These are phyloP conservation scores for Trypanosoma melophagium DNA, from an alignment of 208 protist species.

Conservation along the genomic window DNA sequence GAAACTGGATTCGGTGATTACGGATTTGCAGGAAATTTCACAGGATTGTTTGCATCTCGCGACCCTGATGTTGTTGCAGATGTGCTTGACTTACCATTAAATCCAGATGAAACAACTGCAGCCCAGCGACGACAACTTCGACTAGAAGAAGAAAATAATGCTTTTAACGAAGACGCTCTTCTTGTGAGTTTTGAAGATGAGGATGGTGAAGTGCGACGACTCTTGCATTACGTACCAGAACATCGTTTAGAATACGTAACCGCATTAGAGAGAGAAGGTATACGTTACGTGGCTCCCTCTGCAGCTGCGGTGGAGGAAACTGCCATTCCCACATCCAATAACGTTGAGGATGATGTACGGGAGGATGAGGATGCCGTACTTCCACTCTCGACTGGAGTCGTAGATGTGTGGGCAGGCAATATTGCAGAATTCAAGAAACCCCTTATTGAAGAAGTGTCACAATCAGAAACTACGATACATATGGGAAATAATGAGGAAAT, in stretches of 20 bases:
- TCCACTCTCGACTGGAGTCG: slow-evolving; percentile 21
- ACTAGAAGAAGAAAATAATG: slow-evolving; percentile 39
- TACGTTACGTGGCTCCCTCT: slow-evolving; percentile 18
- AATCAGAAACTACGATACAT: not conserved
- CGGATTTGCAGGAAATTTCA: slow-evolving; percentile 83
- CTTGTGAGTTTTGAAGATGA: slow-evolving; percentile 66
- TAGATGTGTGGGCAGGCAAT: slow-evolving; percentile 80
- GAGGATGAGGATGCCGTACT: slow-evolving; percentile 63
- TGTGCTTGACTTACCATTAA: slow-evolving; percentile 45
- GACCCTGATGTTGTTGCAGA: slow-evolving; percentile 63
- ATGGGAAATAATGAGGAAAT: not conserved
- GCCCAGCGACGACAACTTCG: slow-evolving; percentile 53
- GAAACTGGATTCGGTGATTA: slow-evolving; percentile 35
- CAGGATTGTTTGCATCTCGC: slow-evolving; percentile 59
- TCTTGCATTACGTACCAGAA: slow-evolving; percentile 65
- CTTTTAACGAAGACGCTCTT: slow-evolving; percentile 76
- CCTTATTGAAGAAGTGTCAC: slow-evolving; percentile 51
- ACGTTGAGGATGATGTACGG: slow-evolving; percentile 27
- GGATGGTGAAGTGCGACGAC: slow-evolving; percentile 62
- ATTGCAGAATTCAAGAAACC: slow-evolving; percentile 70
- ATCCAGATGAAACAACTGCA: slow-evolving; percentile 52
- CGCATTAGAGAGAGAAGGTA: slow-evolving; percentile 39
- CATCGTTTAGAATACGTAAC: slow-evolving; percentile 54
- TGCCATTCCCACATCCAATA: not conserved
- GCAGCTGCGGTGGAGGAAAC: slow-evolving; percentile 8